Evolutionary conservation across 306 rosid species (phyloP), one percentile per base, ranked within the genome.

Genomic region (Chamaecrista fasciculata): DNA sequence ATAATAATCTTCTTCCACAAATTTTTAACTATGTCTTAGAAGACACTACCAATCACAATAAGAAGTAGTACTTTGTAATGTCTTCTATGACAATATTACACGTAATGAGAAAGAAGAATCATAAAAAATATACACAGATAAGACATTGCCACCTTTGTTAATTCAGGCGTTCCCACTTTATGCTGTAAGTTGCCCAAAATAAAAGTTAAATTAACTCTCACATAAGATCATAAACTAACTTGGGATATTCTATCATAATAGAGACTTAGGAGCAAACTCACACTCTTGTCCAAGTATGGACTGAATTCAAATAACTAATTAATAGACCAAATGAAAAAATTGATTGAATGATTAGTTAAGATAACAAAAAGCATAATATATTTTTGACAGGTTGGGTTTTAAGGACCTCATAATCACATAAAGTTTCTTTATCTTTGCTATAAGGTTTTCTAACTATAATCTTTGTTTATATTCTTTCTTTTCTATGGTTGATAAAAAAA

Each of bases 11-110:
- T 59, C 33, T 40, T 6, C 26, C 21, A 14, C 69, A 28, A 58
- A 34, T 47, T 36, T 51, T 25, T 55, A 40, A 24, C 58, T 11
- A 15, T 26, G 10, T 37, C 14, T 43, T 15, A 21, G 56, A 65
- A 11, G 37, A 65, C n/a, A 66, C 28, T 57, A 26, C 40, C 31
- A 15, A 42, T 15, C 29, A 66, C 58, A 59, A 56, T 49, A 75
- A 66, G 14, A 24, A 28, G 52, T 50, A 16, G 23, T 29, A 23
- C 14, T 3, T 31, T 28, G 3, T 57, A 29, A 31, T 57, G 63
- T 7, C 19, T 57, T 28, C 39, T 28, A 21, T 21, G 29, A 50
- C 14, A n/a, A 28, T 56, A 20, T 15, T 55, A 40, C 1, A 11
- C 11, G 37, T 26, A 1, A 19, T n/a, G 42, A 57, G 20, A 57